Evolutionary conservation across 768 basidiomycete genomes (phyloP).

Genomic region (Macrolepiota albuminosa): DNA sequence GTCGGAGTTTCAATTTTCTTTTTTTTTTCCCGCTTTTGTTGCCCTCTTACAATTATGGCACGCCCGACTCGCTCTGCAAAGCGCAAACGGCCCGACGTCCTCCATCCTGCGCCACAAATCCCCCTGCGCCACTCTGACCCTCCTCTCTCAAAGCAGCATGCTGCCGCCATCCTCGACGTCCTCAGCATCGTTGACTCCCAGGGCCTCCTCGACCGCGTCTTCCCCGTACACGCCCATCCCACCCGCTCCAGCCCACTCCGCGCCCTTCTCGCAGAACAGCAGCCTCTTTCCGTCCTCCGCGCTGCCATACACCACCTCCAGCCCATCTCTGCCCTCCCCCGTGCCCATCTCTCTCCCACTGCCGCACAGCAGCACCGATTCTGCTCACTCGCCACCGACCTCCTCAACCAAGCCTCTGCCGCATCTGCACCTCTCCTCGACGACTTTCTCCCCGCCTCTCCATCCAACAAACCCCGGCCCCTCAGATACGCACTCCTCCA

Average conservation of each 20-base stretch:
- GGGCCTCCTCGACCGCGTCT: slow-evolving; percentile 76
- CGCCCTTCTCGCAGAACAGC: slow-evolving; percentile 45
- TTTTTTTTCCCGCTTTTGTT: not conserved
- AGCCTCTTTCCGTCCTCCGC: slow-evolving; percentile 51
- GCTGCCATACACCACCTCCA: slow-evolving; percentile 65
- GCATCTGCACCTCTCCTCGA: slow-evolving; percentile 33
- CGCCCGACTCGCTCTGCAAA: slow-evolving; percentile 67
- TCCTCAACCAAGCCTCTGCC: slow-evolving; percentile 67
- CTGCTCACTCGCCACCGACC: slow-evolving; percentile 65
- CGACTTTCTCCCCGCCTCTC: slow-evolving; percentile 33
- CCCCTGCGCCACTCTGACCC: slow-evolving; percentile 23
- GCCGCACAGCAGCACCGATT: slow-evolving; percentile 70
- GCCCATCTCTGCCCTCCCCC: slow-evolving; percentile 63
- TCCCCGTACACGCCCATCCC: slow-evolving; percentile 45
- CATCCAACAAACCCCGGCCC: slow-evolving; percentile 26
- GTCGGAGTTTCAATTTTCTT: slow-evolving; percentile 25
- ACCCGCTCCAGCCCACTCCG: slow-evolving; percentile 47
- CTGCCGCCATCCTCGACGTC: slow-evolving; percentile 53
- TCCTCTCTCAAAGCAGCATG: slow-evolving; percentile 22
- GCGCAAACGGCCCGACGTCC: slow-evolving; percentile 58
- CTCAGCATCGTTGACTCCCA: slow-evolving; percentile 66
- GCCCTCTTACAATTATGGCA: slow-evolving; percentile 43
- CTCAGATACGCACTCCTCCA: slow-evolving; percentile 63
- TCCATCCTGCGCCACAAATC: slow-evolving; percentile 35
- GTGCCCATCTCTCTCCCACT: slow-evolving; percentile 57